Conservation (phyloP, 1,284 basidiomycete genomes). For the Ustilago cynodontis region DNA sequence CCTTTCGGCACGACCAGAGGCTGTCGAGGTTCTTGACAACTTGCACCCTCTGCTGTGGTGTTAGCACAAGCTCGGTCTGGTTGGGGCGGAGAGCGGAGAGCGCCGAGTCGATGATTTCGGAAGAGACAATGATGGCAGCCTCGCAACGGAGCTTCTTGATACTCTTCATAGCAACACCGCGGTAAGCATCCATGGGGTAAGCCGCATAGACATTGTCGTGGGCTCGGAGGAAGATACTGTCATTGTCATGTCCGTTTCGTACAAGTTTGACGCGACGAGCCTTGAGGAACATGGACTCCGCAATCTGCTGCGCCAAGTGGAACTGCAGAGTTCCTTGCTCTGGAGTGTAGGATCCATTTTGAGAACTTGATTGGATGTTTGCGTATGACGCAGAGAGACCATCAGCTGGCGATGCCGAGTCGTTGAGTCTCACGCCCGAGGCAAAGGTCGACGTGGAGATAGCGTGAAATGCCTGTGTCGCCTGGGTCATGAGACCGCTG, state of each 20-base stretch:
- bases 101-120: conserved; percentile 82
- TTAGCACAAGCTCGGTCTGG: conserved; percentile 47
- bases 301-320: conserved; percentile 35
- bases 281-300: conserved; percentile 35
- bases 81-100: conserved; percentile 72
- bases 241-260: conserved; percentile 19
- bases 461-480: conserved; percentile 24
- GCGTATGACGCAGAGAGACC: conserved; percentile 31
- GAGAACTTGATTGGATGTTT: conserved; percentile 1
- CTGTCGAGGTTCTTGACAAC: conserved; percentile 74
- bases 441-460: conserved; percentile 26
- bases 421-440: conserved; percentile 17
- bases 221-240: conserved; percentile 36
- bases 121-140: conserved; percentile 82
- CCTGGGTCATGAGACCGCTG: conserved; percentile 37
- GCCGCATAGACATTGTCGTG: conserved; percentile 32
- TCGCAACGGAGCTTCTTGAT: conserved; percentile 72
- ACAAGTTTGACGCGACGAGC: conserved; percentile 36
- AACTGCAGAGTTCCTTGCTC: conserved; percentile 25
- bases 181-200: conserved; percentile 33
- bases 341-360: not conserved
- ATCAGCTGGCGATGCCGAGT: conserved; percentile 19
- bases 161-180: conserved; percentile 78
- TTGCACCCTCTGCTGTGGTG: conserved; percentile 47
- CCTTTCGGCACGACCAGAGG: conserved; percentile 80